Evolutionary conservation across 495 filamentous ascomycete species (phyloP), one percentile per base, ranked within the genome.

Genomic region (Cercophora sp.): DNA sequence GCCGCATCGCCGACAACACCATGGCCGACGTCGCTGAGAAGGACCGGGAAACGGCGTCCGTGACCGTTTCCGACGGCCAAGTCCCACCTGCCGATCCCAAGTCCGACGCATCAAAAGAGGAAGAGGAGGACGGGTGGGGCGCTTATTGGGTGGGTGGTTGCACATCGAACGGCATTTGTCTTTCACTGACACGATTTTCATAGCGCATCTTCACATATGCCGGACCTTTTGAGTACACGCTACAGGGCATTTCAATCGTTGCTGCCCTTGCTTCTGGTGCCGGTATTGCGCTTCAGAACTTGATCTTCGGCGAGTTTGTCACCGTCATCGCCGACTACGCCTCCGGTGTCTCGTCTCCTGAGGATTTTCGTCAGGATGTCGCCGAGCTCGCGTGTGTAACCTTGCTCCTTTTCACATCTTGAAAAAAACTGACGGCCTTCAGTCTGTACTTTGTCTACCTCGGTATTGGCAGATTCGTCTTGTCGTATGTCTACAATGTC

Each of bases 391-490:
- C 55, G 51, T 54, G 51, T 39, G 60, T 55, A 16, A 15, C 34
- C 18, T 23, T 34, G 1, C 5, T 5, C n/a, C 8, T 24, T 34
- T 15, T 19, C 16, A 22, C 3, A 13, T 32, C n/a, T 19, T 10
- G 15, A 31, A 40, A 8, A 13, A 9, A 18, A 5, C 19, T 23
- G 20, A n/a, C 27, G 4, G 8, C 36, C 5, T 16, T 5, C 9
- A 56, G 53, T 13, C 66, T 80, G 1, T 80, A 76, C 51, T 72
- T 81, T 25, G 62, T 80, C 24, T 81, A 81, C 49, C 57, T 83
- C 10, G 80, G 80, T 56, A 72, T 81, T 40, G 79, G 56, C 16
- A 72, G 77, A 51, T 79, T 75, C 47, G 42, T 68, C 8, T 51
- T 78, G 6, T 68, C 63, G 13, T 81, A 81, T 63, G 57, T 77